Percentiles rank a stretch among this genome's conserved stretches.
These are phyloP conservation scores for Yamadazyma phyllophila DNA, from an alignment of 805 yeast species.

Conservation along the genomic window DNA sequence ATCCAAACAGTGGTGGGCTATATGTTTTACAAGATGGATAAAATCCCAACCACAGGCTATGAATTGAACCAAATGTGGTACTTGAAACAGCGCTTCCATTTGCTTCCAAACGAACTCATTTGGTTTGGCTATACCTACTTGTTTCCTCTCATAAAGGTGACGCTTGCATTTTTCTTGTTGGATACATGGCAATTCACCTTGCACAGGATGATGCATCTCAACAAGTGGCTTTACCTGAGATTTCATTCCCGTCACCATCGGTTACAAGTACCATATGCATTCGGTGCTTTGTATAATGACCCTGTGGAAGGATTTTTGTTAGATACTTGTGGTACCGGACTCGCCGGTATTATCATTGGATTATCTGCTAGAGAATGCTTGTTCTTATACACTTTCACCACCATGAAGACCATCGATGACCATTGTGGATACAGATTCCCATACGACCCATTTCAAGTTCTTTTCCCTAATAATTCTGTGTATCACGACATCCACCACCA, in stretches of 20 bases:
- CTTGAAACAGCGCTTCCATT: slow-evolving; percentile 36
- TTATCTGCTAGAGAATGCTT: slow-evolving; percentile 77
- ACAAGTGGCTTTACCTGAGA: slow-evolving; percentile 68
- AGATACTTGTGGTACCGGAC: slow-evolving; percentile 90
- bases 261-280: slow-evolving; percentile 93
- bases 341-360: slow-evolving; percentile 62
- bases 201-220: slow-evolving; percentile 85
- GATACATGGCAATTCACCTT: slow-evolving; percentile 96
- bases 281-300: slow-evolving; percentile 92
- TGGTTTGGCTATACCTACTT: slow-evolving; percentile 61
- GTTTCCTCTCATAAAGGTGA: slow-evolving; percentile 54
- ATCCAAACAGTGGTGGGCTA: slow-evolving; percentile 76
- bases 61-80: slow-evolving; percentile 50
- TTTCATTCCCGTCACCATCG: slow-evolving; percentile 96
- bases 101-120: slow-evolving; percentile 48
- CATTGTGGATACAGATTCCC: slow-evolving; percentile 98
- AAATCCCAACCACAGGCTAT: slow-evolving; percentile 49
- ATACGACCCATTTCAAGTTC: slow-evolving; percentile 80
- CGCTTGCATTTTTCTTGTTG: slow-evolving; percentile 66
- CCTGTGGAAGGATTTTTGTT: slow-evolving; percentile 91
- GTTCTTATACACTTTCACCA: slow-evolving; percentile 77
- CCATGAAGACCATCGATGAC: slow-evolving; percentile 95
- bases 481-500: slow-evolving; percentile 98
- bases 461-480: slow-evolving; percentile 93
- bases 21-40: slow-evolving; percentile 55